These are phyloP conservation scores for Aspergillus udagawae DNA, from an alignment of 2,329 filamentous ascomycete species.

Conservation along the genomic window DNA sequence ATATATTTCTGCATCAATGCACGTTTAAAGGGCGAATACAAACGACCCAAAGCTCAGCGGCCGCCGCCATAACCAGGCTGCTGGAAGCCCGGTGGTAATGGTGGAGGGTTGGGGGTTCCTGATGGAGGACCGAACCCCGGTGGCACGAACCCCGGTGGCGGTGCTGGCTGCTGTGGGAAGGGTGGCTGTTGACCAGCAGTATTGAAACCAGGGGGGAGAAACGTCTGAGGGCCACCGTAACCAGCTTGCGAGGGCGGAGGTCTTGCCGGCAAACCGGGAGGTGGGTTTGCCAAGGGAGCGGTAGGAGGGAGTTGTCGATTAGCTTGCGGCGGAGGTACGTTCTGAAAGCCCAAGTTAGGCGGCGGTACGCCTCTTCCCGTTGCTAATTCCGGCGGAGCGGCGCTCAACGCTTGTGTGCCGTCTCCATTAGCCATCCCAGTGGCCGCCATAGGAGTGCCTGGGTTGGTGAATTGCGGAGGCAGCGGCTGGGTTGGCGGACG, in stretches of 20 bases:
- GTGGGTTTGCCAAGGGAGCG: slow-evolving; percentile 42
- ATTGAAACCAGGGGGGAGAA: slow-evolving; percentile 38
- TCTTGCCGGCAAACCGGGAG: slow-evolving; percentile 59
- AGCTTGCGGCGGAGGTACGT: slow-evolving; percentile 39
- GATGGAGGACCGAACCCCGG: slow-evolving; percentile 44
- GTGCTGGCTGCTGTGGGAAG: slow-evolving; percentile 37
- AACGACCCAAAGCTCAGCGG: slow-evolving; percentile 23
- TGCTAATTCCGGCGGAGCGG: slow-evolving; percentile 29
- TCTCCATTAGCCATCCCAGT: slow-evolving; percentile 44
- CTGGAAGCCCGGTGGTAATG: slow-evolving; percentile 42
- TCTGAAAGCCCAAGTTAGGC: slow-evolving; percentile 39
- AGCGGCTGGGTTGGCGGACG: slow-evolving; percentile 73
- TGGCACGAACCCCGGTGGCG: slow-evolving; percentile 50
- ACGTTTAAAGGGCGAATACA: not conserved
- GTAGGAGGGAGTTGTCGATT: slow-evolving; percentile 58
- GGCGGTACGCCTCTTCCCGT: slow-evolving; percentile 40
- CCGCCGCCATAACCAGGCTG: slow-evolving; percentile 35
- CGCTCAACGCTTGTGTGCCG: slow-evolving; percentile 29
- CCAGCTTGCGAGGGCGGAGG: slow-evolving; percentile 66
- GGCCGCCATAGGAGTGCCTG: slow-evolving; percentile 39
- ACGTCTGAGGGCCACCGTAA: slow-evolving; percentile 58
- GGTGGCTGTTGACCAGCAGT: slow-evolving; percentile 25
- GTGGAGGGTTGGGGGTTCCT: slow-evolving; percentile 26
- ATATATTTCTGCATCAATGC: not conserved
- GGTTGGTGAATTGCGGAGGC: slow-evolving; percentile 66